Base-by-base conservation (phyloP, 2,329 filamentous ascomycete species). In the Mollisia scopiformis region DNA sequence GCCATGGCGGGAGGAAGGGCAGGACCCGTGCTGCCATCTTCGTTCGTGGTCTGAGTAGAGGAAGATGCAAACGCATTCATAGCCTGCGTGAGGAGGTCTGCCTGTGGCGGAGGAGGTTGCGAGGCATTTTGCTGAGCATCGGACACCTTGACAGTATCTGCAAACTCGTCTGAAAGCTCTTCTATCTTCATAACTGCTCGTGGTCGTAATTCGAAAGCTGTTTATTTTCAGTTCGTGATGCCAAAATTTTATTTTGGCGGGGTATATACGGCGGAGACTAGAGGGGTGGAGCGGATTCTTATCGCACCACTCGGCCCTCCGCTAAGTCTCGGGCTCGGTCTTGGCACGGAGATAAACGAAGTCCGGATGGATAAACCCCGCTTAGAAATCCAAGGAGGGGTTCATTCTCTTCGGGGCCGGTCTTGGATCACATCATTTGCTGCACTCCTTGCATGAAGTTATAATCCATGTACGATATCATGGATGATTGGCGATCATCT, bases 1-100 rank as follows among this genome's bases (percentile, higher is more conserved):
- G 82, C 83, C 79, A 88, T 85, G 4, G 77, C 78, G 0, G 86
- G 85, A 5, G 87, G 86, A 63, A 88, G 76, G 10, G 62, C 57
- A 8, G 72, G 71, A 11, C 66, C 55, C 6, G 58, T 64, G 16
- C 63, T 69, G 52, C 63, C 69, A 68, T 69, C 64, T 57, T 57
- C 39, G 23, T 37, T 43, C 7, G 49, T 31, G 8, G 61, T 58
- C 41, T 58, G 43, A 11, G 59, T 56, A 31, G 53, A 37, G 55
- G 28, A 54, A 50, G 58, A 62, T 46, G 54, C 55, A 27, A 55
- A 64, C 11, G 66, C 62, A 31, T 70, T 66, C 61, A 70, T 64
- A 16, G 68, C 70, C 62, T 72, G 67, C 13, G 66, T 68, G 19
- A 72, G 66, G 54, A 72, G 66, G 41, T 73, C 71, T 54, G 61